Conservation (phyloP, 1,284 basidiomycete genomes). For the Mycena sp. region DNA sequence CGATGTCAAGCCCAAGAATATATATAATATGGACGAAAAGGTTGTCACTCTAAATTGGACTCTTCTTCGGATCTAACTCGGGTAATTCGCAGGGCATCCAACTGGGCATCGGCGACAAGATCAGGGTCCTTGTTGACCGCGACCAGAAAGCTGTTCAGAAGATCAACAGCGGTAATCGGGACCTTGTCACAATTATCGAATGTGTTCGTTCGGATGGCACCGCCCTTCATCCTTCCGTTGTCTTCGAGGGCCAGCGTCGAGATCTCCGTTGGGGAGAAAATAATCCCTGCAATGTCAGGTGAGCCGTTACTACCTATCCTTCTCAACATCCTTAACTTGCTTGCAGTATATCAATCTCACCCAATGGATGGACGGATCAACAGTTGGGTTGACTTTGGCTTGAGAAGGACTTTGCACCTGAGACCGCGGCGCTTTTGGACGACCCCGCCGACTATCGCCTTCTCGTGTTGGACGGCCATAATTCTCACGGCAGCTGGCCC, state of each 20-base stretch:
- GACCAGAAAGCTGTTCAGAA: neutral
- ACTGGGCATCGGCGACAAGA: conserved; percentile 10
- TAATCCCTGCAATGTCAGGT: no score
- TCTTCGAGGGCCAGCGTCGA: conserved; percentile 31
- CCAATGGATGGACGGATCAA: conserved; percentile 43
- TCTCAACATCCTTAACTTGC: conserved; percentile 13
- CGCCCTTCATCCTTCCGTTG: no score
- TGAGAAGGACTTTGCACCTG: no score
- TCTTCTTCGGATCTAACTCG: no score
- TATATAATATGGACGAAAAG: no score
- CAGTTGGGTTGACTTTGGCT: no score
- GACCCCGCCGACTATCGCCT: no score
- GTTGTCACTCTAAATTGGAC: conserved; percentile 33
- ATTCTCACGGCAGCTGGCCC: no score
- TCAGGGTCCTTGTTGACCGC: neutral
- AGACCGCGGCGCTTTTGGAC: no score
- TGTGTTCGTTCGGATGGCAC: conserved; percentile 43
- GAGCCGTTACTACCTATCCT: neutral
- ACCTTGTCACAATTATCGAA: conserved; percentile 41
- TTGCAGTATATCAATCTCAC: conserved; percentile 36
- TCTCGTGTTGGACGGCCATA: no score
- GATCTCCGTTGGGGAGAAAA: no score
- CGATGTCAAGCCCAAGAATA: no score
- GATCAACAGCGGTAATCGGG: conserved; percentile 23
- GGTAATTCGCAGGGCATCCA: conserved; percentile 34